A percentile compares a stretch with the other conserved stretches of the same genome.
phyloP scores from a whole-genome alignment of 176 grass and related monocot genomes.

The Otatea glauca region DNA sequence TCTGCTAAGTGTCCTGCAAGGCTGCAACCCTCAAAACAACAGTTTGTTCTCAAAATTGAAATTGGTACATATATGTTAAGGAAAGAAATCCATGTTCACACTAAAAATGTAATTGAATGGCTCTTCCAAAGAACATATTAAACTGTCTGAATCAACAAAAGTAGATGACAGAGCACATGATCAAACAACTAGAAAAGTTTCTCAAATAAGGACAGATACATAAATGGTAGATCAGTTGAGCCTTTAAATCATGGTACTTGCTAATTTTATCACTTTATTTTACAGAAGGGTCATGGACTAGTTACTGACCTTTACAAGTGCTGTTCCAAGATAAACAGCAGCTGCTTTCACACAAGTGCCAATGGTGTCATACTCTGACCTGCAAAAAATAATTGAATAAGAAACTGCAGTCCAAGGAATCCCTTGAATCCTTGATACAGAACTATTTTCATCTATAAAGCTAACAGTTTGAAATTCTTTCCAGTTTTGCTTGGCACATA shows the following conservation, averaged over 20 bases:
- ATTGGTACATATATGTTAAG: background rate
- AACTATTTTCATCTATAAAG: constrained; percentile 35
- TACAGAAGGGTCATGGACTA: background rate
- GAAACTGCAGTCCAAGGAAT: background rate
- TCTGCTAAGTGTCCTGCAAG: background rate
- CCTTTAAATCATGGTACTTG: constrained; percentile 9
- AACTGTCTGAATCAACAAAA: constrained; percentile 27
- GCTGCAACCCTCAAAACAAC: background rate
- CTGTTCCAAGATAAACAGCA: constrained; percentile 85
- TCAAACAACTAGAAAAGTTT: constrained; percentile 7
- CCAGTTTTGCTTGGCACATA: background rate
- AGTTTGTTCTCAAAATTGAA: constrained; percentile 9
- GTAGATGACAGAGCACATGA: background rate
- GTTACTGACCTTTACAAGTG: constrained; percentile 85
- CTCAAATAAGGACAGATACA: background rate
- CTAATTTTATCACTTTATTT: constrained; percentile 16
- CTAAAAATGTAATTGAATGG: background rate
- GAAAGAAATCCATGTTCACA: background rate
- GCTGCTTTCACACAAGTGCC: constrained; percentile 93
- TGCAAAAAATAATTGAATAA: constrained; percentile 45
- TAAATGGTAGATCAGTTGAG: background rate
- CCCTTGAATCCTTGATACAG: background rate
- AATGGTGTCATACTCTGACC: constrained; percentile 97
- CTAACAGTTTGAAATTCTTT: background rate
- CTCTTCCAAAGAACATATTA: constrained; percentile 12